phyloP scores from a whole-genome alignment of 2,329 filamentous ascomycete species.

The Fusarium keratoplasticum region DNA sequence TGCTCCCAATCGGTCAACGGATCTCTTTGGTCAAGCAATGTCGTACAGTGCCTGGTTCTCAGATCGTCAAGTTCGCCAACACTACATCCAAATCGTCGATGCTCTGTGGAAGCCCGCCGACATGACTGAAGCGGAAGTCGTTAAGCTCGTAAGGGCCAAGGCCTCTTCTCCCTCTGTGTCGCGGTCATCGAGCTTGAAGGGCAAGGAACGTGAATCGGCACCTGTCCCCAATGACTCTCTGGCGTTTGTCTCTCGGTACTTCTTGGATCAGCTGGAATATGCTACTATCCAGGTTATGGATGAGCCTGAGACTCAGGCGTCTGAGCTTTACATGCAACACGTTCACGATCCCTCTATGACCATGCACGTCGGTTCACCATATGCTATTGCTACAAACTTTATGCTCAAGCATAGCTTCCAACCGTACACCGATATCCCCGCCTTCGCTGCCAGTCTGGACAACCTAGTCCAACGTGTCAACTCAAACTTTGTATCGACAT shows the following conservation, averaged over 20 bases:
- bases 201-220: slow-evolving; percentile 54
- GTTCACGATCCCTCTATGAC: slow-evolving; percentile 47
- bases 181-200: slow-evolving; percentile 51
- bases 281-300: slow-evolving; percentile 50
- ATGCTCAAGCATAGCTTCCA: slow-evolving; percentile 53
- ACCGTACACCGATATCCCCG: slow-evolving; percentile 47
- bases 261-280: slow-evolving; percentile 65
- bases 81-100: slow-evolving; percentile 58
- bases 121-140: slow-evolving; percentile 47
- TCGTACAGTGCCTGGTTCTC: slow-evolving; percentile 57
- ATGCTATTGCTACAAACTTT: slow-evolving; percentile 50
- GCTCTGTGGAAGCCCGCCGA: slow-evolving; percentile 61
- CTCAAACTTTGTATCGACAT: slow-evolving; percentile 52
- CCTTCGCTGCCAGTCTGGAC: slow-evolving; percentile 49
- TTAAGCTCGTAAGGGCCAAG: slow-evolving; percentile 41
- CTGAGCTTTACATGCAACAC: slow-evolving; percentile 58
- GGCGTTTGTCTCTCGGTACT: slow-evolving; percentile 56
- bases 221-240: slow-evolving; percentile 55
- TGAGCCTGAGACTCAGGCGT: slow-evolving; percentile 51
- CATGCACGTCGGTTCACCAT: slow-evolving; percentile 45
- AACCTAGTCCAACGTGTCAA: slow-evolving; percentile 51
- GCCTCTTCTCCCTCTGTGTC: slow-evolving; percentile 25
- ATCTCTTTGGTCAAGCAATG: slow-evolving; percentile 61
- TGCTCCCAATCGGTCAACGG: slow-evolving; percentile 48
- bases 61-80: slow-evolving; percentile 46